Base-by-base conservation (phyloP, 768 basidiomycete genomes). In the Chalciporus piperatus region DNA sequence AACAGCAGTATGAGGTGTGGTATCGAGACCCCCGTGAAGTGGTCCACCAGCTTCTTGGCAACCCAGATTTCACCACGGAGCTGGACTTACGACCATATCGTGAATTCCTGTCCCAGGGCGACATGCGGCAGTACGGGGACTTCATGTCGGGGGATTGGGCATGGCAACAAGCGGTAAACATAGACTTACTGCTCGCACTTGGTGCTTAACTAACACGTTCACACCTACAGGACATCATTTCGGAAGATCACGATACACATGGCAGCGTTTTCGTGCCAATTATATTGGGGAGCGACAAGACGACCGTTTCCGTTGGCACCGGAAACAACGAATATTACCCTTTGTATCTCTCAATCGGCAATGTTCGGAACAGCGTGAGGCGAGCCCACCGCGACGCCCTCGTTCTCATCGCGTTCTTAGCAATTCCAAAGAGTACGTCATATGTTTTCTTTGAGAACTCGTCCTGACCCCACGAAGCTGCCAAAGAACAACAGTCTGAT, bases 401-500 rank as follows among this genome's bases (percentile, higher is more conserved):
- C 0, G 20, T 64, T 1, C n/a, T 60, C 10, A 48, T 55, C 19
- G 58, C 41, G 0, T 72, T 70, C 47, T 50, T 70, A 3, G 48
- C 65, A 3, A 69, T 72, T 40, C 63, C 67, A 14, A 70, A 72
- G 58, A 50, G 69, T 71, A 52, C 22, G 58, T 61, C 19, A 9
- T n/a, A 16, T 7, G 27, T 27, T 27, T 27, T 27, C 7, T 27
- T 19, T 27, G n/a, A 32, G 22, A 20, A 4, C 23, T 48, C 9
- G 16, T 27, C 12, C 16, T 50, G 35, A 38, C 17, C 3, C 7
- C 19, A 53, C 33, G 10, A 28, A 46, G 61, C 52, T 2, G 45
- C 35, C n/a, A 50, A 52, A 12, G 43, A 59, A 22, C 38, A 62
- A 33, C 50, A 55, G 3, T 46, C 35, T 1, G 51, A 57, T 25